Evolutionary conservation across 768 basidiomycete genomes (phyloP), one percentile per base, ranked within the genome.

Genomic region (Phlebiopsis flavidoalba): DNA sequence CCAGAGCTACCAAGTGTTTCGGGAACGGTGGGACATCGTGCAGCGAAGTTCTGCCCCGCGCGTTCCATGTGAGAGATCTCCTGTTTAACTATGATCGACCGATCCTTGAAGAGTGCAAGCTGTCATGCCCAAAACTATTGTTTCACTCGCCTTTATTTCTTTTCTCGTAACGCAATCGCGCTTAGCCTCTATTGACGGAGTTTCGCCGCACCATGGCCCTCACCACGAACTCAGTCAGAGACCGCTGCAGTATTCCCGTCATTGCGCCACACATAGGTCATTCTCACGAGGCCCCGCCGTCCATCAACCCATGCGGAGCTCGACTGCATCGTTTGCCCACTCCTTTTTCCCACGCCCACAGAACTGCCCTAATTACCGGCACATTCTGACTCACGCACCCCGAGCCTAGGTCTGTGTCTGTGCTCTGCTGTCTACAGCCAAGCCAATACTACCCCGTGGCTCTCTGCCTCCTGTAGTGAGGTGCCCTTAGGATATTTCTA

Each of bases 81-180:
- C n/a, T 75, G 6, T 83, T 76, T 66, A 59, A n/a, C n/a, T 60
- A 45, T 86, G 83, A n/a, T n/a, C n/a, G 83, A 70, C 69, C 26
- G 83, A 86, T 68, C 78, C 81, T n/a, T 50, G 83, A 80, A 33
- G 76, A 80, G 71, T n/a, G 82, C 81, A 68, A 65, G 71, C 63
- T n/a, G n/a, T n/a, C n/a, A n/a, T n/a, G n/a, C n/a, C n/a, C n/a
- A n/a, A n/a, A n/a, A n/a, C n/a, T n/a, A n/a, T n/a, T n/a, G n/a
- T n/a, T n/a, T n/a, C n/a, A n/a, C n/a, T n/a, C n/a, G n/a, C n/a
- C n/a, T n/a, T n/a, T n/a, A n/a, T n/a, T n/a, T n/a, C n/a, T n/a
- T n/a, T n/a, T n/a, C n/a, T n/a, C n/a, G n/a, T n/a, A n/a, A n/a
- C n/a, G n/a, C n/a, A n/a, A n/a, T n/a, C n/a, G 46, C 37, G 15